Percentiles rank a stretch among this genome's conserved stretches.
Conservation (phyloP, 2,329 filamentous ascomycete species). For the Didymella segeticola region DNA sequence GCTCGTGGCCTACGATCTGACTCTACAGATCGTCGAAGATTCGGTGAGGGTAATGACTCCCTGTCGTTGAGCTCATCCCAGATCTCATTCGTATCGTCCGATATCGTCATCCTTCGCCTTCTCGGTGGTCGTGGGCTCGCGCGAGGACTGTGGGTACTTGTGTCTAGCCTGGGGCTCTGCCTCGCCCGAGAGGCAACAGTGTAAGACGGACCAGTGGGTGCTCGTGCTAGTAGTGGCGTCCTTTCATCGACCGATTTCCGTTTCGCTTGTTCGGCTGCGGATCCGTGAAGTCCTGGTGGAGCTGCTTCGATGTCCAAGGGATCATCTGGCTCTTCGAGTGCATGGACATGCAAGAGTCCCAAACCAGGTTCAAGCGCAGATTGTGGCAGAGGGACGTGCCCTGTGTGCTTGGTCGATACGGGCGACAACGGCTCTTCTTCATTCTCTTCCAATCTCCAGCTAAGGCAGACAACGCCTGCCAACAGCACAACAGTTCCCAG, state of each 20-base stretch:
- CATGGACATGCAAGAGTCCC: constrained; percentile 75
- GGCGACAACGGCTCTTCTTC: constrained; percentile 62
- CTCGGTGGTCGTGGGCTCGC: constrained; percentile 33
- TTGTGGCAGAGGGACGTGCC: constrained; percentile 54
- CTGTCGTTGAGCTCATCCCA: constrained; percentile 85
- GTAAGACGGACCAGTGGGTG: constrained; percentile 42
- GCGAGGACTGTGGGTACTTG: constrained; percentile 28
- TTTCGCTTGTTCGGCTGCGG: constrained; percentile 34
- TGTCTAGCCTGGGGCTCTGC: constrained; percentile 32
- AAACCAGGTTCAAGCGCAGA: constrained; percentile 82
- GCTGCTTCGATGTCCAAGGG: constrained; percentile 40
- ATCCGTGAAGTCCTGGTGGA: constrained; percentile 37
- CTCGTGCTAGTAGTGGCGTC: constrained; percentile 45
- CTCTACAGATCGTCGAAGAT: constrained; percentile 38
- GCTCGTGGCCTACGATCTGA: constrained; percentile 41
- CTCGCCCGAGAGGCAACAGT: constrained; percentile 30
- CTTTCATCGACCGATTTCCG: constrained; percentile 40
- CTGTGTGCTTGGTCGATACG: constrained; percentile 43
- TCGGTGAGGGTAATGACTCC: constrained; percentile 36
- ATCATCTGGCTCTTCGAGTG: constrained; percentile 58
- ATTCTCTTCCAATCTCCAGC: constrained; percentile 88
- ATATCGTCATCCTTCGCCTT: constrained; percentile 56
- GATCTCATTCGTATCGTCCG: constrained; percentile 77
- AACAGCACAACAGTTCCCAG: constrained; percentile 87
- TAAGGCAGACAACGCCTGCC: constrained; percentile 85